Conservation (phyloP, 495 filamentous ascomycete genomes). For the Penicillium parvum region DNA sequence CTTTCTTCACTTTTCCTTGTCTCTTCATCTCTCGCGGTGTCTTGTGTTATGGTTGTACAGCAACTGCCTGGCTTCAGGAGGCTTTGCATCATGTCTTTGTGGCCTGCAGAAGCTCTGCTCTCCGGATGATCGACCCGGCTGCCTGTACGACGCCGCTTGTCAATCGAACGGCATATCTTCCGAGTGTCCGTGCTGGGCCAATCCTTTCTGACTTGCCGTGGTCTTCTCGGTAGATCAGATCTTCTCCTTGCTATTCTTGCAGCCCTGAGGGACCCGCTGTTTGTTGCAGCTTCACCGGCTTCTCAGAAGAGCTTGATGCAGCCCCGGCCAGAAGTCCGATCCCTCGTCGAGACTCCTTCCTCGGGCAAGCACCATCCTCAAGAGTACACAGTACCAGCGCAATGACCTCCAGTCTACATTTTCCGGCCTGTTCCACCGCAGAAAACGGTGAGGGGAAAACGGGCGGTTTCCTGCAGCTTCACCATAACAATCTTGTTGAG, state of each 20-base stretch:
- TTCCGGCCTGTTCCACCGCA: slow-evolving; percentile 34
- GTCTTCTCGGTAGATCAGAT: too few relatives aligned
- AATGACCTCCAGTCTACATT: slow-evolving; percentile 5
- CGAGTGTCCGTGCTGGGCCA: slow-evolving; percentile 32
- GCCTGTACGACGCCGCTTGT: slow-evolving; percentile 32
- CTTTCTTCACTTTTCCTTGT: background rate
- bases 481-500: slow-evolving; percentile 12
- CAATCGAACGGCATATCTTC: slow-evolving; percentile 38
- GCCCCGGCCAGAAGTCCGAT: slow-evolving; percentile 12
- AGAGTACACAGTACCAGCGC: slow-evolving; percentile 11
- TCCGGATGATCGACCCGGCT: slow-evolving; percentile 32
- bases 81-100: too few relatives aligned
- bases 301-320: slow-evolving; percentile 9
- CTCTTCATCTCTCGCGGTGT: background rate
- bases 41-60: background rate
- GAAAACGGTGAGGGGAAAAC: slow-evolving; percentile 34
- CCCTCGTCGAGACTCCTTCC: background rate
- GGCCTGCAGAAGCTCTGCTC: too few relatives aligned
- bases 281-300: slow-evolving; percentile 18
- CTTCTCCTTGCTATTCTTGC: too few relatives aligned
- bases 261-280: slow-evolving; percentile 16
- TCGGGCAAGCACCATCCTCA: slow-evolving; percentile 1
- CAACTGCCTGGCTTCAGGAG: slow-evolving; percentile 6
- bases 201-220: too few relatives aligned
- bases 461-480: slow-evolving; percentile 37